phyloP scores from a whole-genome alignment of 176 grass and related monocot species.

The Oryza glumipatula region DNA sequence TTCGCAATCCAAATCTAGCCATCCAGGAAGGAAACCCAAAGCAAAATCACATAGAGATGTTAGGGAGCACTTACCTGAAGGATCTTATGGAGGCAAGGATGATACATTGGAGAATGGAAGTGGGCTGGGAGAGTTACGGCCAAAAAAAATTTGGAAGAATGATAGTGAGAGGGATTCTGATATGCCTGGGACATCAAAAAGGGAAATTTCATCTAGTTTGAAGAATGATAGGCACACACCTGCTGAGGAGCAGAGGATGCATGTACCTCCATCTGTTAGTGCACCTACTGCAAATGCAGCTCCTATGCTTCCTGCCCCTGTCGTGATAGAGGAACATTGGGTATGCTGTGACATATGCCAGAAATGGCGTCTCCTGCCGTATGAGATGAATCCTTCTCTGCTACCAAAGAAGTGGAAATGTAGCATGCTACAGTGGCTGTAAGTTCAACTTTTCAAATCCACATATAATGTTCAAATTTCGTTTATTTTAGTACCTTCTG shows the following conservation, averaged over 20 bases:
- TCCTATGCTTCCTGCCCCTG: slow-evolving; percentile 45
- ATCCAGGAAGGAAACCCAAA: slow-evolving; percentile 64
- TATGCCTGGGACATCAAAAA: slow-evolving; percentile 50
- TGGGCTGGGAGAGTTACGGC: slow-evolving; percentile 47
- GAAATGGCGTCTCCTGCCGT: slow-evolving; percentile 95
- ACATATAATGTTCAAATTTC: background rate
- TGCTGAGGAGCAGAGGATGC: slow-evolving; percentile 52
- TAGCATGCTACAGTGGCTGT: slow-evolving; percentile 94
- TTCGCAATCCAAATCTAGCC: slow-evolving; percentile 55
- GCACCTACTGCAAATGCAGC: slow-evolving; percentile 50
- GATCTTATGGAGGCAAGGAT: slow-evolving; percentile 40
- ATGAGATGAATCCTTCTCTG: slow-evolving; percentile 62
- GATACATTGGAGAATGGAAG: slow-evolving; percentile 56
- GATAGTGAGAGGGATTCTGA: slow-evolving; percentile 60
- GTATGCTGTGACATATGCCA: slow-evolving; percentile 93
- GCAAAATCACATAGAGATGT: slow-evolving; percentile 58
- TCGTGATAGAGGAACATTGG: slow-evolving; percentile 92
- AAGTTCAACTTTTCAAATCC: slow-evolving; percentile 65
- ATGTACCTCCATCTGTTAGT: slow-evolving; percentile 56
- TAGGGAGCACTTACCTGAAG: slow-evolving; percentile 35
- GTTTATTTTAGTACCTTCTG: background rate
- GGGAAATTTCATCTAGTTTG: slow-evolving; percentile 51
- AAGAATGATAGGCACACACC: slow-evolving; percentile 52
- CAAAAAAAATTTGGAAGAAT: slow-evolving; percentile 55
- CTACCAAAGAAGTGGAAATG: slow-evolving; percentile 95